These are phyloP conservation scores for Jaltomata sinuosa DNA, from an alignment of 257 asterid species.

Conservation along the genomic window DNA sequence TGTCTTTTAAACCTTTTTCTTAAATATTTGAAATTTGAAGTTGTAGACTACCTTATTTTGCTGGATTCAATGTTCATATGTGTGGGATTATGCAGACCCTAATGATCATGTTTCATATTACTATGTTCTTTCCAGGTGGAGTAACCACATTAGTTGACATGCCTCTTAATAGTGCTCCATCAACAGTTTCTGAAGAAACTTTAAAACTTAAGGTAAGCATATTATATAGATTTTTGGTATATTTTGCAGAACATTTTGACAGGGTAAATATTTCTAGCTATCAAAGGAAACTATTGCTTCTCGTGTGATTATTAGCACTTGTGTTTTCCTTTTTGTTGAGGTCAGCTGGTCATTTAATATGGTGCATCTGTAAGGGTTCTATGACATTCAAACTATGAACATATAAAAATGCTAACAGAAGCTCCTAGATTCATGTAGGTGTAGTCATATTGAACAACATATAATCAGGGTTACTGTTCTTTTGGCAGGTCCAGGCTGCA, in stretches of 20 bases:
- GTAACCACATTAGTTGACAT: constrained; percentile 88
- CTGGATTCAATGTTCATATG: neutral
- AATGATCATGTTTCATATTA: neutral
- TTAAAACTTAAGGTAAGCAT: constrained; percentile 67
- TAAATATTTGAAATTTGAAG: neutral
- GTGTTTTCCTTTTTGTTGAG: neutral
- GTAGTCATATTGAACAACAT: neutral
- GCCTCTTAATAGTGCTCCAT: constrained; percentile 88
- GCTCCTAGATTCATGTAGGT: neutral
- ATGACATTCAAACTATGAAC: neutral
- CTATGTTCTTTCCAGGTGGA: constrained; percentile 53
- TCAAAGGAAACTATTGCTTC: neutral
- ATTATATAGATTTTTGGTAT: neutral
- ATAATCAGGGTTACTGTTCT: neutral
- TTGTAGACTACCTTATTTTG: neutral
- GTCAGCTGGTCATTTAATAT: neutral
- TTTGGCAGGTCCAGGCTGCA: constrained; percentile 63
- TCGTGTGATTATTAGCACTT: neutral
- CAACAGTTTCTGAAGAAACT: constrained; percentile 82
- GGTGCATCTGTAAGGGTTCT: neutral
- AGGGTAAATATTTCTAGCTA: neutral
- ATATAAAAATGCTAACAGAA: neutral
- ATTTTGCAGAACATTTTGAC: neutral
- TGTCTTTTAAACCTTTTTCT: neutral
- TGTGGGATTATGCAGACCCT: neutral